A percentile compares a stretch with the other conserved stretches of the same genome.
phyloP scores from a whole-genome alignment of 116 monocot species.

The Dioscorea cayenensis region DNA sequence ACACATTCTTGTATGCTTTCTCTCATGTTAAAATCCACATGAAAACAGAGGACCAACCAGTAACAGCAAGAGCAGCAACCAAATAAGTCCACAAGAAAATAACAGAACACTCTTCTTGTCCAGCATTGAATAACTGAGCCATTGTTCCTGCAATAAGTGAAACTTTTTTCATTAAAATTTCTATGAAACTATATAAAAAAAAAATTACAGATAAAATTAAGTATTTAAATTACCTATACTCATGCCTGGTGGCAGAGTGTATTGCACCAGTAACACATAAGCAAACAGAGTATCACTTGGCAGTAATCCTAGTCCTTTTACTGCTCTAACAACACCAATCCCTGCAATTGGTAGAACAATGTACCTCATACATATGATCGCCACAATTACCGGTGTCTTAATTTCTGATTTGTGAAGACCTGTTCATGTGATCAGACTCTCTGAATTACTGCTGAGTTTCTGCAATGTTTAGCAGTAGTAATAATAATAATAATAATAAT shows the following conservation, averaged over 20 bases:
- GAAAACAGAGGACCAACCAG: slow-evolving; percentile 7
- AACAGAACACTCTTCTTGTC: slow-evolving; percentile 53
- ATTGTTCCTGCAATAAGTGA: slow-evolving; percentile 32
- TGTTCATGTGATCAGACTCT: slow-evolving; percentile 9
- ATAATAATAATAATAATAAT: neutral
- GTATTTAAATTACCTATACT: slow-evolving; percentile 32
- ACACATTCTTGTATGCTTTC: neutral
- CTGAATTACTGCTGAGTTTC: neutral
- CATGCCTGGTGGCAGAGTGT: slow-evolving; percentile 67
- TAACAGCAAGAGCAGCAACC: slow-evolving; percentile 4
- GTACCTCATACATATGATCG: slow-evolving; percentile 37
- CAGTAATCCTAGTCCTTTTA: slow-evolving; percentile 32
- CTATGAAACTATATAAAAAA: too few species aligned
- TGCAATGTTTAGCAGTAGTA: neutral
- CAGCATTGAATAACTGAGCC: slow-evolving; percentile 50
- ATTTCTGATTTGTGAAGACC: slow-evolving; percentile 29
- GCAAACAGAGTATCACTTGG: slow-evolving; percentile 55
- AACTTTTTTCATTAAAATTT: too few species aligned
- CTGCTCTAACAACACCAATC: slow-evolving; percentile 40
- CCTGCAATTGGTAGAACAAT: slow-evolving; percentile 50
- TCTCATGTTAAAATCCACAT: slow-evolving; percentile 5
- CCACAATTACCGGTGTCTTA: slow-evolving; percentile 20
- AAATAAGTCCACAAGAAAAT: slow-evolving; percentile 50
- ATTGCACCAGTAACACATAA: slow-evolving; percentile 59
- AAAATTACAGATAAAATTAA: too few species aligned